Evolutionary conservation across 2,329 filamentous ascomycete genomes (phyloP).

Genomic region (Fusarium nanum): DNA sequence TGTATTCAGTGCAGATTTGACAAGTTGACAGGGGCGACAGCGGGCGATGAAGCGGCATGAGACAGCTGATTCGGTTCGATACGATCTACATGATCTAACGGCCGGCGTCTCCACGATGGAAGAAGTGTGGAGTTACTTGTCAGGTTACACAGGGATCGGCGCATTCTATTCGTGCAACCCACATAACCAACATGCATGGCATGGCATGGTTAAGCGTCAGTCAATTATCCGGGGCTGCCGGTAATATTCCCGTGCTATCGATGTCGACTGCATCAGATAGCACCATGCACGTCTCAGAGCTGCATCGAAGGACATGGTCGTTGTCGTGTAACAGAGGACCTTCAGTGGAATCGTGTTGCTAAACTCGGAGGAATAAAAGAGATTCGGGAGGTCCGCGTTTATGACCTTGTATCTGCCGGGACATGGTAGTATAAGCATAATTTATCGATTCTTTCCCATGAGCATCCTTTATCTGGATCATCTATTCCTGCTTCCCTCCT

Average conservation of each 20-base stretch:
- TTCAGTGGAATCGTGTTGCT: neutral
- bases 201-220: constrained; percentile 9
- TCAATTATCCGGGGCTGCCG: constrained; percentile 17
- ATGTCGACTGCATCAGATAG: constrained; percentile 5
- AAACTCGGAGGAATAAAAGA: neutral
- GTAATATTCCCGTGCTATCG: constrained; percentile 13
- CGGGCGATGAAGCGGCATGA: constrained; percentile 1
- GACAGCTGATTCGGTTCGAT: constrained; percentile 9
- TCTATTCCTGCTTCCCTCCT: neutral
- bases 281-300: constrained; percentile 6
- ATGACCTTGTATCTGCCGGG: neutral
- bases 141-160: constrained; percentile 38
- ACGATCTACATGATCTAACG: constrained; percentile 14
- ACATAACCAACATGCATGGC: constrained; percentile 16
- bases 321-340: neutral
- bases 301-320: neutral
- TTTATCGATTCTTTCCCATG: neutral
- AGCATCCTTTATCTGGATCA: constrained; percentile 7
- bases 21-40: constrained; percentile 18
- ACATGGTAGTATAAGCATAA: neutral
- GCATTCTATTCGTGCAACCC: constrained; percentile 4
- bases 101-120: constrained; percentile 17
- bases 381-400: neutral
- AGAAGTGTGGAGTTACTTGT: constrained; percentile 20
- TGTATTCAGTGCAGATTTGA: neutral